Evolutionary conservation across 345 rosid genomes (phyloP).

Genomic region (Hibiscus syriacus): DNA sequence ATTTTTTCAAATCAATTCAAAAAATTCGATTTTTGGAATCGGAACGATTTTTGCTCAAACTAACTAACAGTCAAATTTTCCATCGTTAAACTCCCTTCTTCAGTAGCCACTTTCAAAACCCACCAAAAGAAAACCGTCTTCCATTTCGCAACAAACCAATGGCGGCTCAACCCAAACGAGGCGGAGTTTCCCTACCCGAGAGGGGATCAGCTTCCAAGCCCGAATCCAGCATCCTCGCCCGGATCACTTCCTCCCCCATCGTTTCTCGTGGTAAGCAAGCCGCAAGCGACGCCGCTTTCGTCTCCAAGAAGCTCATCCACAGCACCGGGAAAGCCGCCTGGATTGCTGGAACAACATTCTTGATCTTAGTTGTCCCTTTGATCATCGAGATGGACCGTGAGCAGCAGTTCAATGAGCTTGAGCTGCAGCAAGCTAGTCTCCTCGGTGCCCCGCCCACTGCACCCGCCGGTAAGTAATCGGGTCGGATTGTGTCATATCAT

Average conservation of each 20-base stretch:
- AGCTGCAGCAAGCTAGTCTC: conserved; percentile 4
- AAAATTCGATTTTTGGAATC: not conserved
- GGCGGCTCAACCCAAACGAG: conserved; percentile 32
- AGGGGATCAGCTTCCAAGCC: conserved; percentile 23
- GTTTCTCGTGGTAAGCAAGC: conserved; percentile 20
- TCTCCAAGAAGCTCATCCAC: conserved; percentile 63
- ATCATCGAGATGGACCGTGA: conserved; percentile 38
- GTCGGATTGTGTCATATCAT: not conserved
- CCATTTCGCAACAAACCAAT: not conserved
- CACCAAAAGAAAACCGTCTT: not conserved
- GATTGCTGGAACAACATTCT: conserved; percentile 58
- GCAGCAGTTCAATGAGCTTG: conserved; percentile 1
- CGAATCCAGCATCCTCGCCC: conserved; percentile 29
- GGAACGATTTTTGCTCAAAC: too few relatives aligned
- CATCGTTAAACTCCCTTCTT: not conserved
- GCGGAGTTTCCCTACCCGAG: conserved; percentile 41
- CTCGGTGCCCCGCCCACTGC: conserved; percentile 6
- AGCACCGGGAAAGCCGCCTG: conserved; percentile 43
- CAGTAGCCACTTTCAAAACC: not conserved
- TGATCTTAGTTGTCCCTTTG: conserved; percentile 62
- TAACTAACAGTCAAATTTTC: not conserved
- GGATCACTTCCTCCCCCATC: conserved; percentile 24
- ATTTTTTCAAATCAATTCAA: too few relatives aligned
- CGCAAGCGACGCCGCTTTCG: conserved; percentile 45
- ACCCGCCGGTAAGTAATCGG: not conserved